Evolutionary conservation across 768 basidiomycete genomes (phyloP).

Genomic region (Tylopilus rubrobrunneus): DNA sequence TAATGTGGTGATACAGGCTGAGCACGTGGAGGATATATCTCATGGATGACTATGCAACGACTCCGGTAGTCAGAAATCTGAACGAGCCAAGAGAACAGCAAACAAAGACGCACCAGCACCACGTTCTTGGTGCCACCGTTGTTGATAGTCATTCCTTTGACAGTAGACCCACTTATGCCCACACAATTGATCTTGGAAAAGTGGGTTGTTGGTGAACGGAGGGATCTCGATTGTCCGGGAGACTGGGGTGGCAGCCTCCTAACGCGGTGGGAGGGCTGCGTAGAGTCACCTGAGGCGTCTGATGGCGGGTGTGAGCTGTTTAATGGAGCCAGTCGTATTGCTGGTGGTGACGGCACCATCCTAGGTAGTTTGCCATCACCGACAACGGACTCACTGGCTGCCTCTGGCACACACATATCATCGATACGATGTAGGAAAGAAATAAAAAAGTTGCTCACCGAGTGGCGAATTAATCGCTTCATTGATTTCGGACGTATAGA

Average conservation of each 20-base stretch:
- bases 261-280: background rate
- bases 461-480: no score
- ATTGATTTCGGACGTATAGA: no score
- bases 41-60: background rate
- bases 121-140: background rate
- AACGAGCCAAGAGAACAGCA: background rate
- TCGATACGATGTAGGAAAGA: no score
- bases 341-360: background rate
- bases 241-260: conserved; percentile 4
- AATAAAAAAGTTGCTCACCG: no score
- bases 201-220: background rate
- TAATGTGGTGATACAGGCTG: no score
- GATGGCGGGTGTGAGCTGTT: background rate
- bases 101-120: conserved; percentile 12
- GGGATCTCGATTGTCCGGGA: background rate
- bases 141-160: conserved; percentile 9
- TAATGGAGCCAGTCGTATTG: background rate
- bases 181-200: conserved; percentile 3
- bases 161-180: background rate
- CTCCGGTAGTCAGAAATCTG: background rate
- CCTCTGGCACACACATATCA: no score
- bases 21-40: no score
- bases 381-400: no score
- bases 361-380: background rate
- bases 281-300: background rate